Conservation (phyloP, 495 filamentous ascomycete species). For the Annulohypoxylon stygium region DNA sequence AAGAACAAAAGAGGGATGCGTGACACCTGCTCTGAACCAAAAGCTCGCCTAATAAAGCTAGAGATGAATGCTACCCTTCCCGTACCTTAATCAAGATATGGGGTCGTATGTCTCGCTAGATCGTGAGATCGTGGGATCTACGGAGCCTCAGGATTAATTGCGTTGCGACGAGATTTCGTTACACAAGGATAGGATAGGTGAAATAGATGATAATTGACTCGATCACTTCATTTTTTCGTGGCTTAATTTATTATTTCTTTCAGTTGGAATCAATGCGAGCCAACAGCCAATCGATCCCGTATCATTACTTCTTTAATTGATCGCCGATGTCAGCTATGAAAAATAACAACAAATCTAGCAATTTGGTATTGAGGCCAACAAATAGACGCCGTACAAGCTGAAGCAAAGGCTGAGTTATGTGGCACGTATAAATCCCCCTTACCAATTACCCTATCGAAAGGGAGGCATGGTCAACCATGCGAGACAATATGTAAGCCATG, state of each 20-base stretch:
- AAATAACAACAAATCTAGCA: neutral
- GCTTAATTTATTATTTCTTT: neutral
- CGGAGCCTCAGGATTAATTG: neutral
- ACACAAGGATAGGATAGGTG: neutral
- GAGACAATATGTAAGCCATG: constrained; percentile 30
- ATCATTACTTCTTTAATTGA: neutral
- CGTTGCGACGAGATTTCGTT: neutral
- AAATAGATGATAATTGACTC: neutral
- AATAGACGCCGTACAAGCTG: neutral
- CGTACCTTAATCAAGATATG: constrained; percentile 11
- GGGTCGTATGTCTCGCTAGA: constrained; percentile 6
- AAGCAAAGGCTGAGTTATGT: constrained; percentile 18
- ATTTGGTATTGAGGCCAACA: neutral
- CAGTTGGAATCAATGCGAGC: neutral
- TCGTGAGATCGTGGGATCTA: constrained; percentile 1
- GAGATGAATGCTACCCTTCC: constrained; percentile 2
- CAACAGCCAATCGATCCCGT: neutral
- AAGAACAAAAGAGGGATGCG: constrained; percentile 31
- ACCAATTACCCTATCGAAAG: constrained; percentile 33
- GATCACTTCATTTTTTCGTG: neutral
- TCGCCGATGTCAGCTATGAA: neutral
- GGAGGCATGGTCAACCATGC: constrained; percentile 32
- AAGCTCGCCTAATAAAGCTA: neutral
- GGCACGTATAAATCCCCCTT: constrained; percentile 29
- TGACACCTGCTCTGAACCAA: constrained; percentile 18